phyloP scores from a whole-genome alignment of 1,284 basidiomycete species.

The Trametes pubescens region DNA sequence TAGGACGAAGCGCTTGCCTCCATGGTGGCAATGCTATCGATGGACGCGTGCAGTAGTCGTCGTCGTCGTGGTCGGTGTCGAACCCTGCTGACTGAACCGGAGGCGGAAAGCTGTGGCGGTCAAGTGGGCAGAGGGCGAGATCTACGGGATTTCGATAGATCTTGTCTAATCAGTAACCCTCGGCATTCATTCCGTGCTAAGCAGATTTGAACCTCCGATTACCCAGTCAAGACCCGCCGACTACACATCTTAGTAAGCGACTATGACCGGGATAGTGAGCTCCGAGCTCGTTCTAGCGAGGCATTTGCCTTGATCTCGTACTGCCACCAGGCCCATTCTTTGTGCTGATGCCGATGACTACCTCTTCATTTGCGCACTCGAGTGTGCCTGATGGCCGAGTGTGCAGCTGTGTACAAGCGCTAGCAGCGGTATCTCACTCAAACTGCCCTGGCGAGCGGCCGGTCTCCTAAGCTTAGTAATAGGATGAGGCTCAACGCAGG shows the following conservation, averaged over 20 bases:
- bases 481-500: too few species aligned
- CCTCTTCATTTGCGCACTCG: constrained; percentile 23
- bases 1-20: constrained; percentile 42
- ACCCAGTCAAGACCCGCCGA: background rate
- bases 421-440: too few species aligned
- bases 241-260: constrained; percentile 20
- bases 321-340: constrained; percentile 17
- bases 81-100: constrained; percentile 37
- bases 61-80: constrained; percentile 42
- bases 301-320: constrained; percentile 13
- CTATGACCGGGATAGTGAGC: constrained; percentile 6
- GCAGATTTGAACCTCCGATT: constrained; percentile 28
- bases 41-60: constrained; percentile 37
- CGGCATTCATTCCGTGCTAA: constrained; percentile 18
- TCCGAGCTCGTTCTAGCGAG: constrained; percentile 7
- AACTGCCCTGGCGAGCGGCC: too few species aligned
- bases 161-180: constrained; percentile 29
- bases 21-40: constrained; percentile 44
- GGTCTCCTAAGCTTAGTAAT: too few species aligned
- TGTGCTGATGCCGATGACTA: constrained; percentile 18
- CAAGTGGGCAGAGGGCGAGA: constrained; percentile 53
- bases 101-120: constrained; percentile 38
- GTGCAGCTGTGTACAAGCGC: background rate
- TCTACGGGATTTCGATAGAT: constrained; percentile 32
- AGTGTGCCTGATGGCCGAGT: constrained; percentile 5